Evolutionary conservation across 1,284 basidiomycete genomes (phyloP), one percentile per base, ranked within the genome.

Genomic region (Xerocomus cyaneibrunnescens): DNA sequence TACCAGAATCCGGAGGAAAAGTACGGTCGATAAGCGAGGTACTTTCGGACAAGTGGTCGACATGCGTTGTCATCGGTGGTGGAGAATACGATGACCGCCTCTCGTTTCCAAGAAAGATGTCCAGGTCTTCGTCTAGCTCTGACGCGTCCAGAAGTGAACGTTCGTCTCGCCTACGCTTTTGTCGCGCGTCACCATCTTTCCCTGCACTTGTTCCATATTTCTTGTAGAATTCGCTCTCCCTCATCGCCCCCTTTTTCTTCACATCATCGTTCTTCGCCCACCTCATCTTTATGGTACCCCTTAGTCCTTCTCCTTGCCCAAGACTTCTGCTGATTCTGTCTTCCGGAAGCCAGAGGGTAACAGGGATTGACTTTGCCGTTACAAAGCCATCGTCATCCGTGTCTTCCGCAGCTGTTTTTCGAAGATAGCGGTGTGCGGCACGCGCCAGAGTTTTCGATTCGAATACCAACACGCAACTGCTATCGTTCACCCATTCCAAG

Each of bases 401-500:
- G 27, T 77, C 74, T 57, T 84, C 82, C 14, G 69, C 61, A 9
- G 68, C 59, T 4, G 75, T 72, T 62, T 82, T 84, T 51, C 75
- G 74, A 22, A 90, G 74, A 21, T 63, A 64, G 9, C 69, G 66
- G 57, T 78, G 76, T 1, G 80, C 87, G 1, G 68, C 60, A 8
- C 77, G 78, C 9, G 87, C 85, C 7, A 73, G 67, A 32, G 68
- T 57, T 45, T 76, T 81, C 22, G 80, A 73, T 12, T 78, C 69
- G 62, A 89, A 92, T 42, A 92, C 84, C 49, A 91, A 72, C 6
- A 92, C 77, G 60, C 87, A 90, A 25, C 85, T 87, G 25, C 73
- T 83, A 70, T 92, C 89, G 64, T 89, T 81, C 9, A 92, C 76
- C 89, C 88, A 90, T 67, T 91, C 87, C 9, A 89, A 71, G 2